Base-by-base conservation (phyloP, 139 green algal genomes). In the Coelastrella sp. region DNA sequence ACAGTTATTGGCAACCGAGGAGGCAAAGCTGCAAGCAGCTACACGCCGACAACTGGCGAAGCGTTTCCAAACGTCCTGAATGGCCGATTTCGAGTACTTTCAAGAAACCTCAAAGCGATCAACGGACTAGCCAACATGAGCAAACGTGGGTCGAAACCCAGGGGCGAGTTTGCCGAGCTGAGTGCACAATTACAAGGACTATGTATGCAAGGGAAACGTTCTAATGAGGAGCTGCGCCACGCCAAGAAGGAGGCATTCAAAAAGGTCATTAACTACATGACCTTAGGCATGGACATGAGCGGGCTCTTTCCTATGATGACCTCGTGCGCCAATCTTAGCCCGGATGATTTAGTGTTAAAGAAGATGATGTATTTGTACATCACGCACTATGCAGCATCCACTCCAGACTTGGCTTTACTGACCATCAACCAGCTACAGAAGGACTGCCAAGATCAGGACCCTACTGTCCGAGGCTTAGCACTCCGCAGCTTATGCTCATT, bases 281-380 rank as follows among this genome's bases (percentile, higher is more conserved):
- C 97, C 8, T 92, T 97, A 23, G 97, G 97, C 75, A 99, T 99
- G 87, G 98, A 99, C 93, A 98, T 99, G 95, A 97, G 94, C 2
- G 90, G 91, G 7, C 94, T 99, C 0, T 99, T 99, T 93, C 92
- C 94, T 0, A 94, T 92, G 90, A 95, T 97, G 87, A 96, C 95
- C 60, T 96, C 94, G 2, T 94, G 90, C 76, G 94, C 92, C 6
- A 96, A 96, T 87, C 91, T 96, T 47, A 96, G 92, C 85, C 80
- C 91, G 4, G 94, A 97, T 60, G 97, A 99, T 91, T 76, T 98
- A 19, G 94, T 98, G 23, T 92, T 99, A 7, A 99, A 99, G 93
- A 99, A 99, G 92, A 99, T 99, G 98, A 96, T 99, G 13, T 99
- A 99, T 93, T 94, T 99, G 0, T 99, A 98, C 94, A 95, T 98